Conservation (phyloP, 768 basidiomycete genomes). For the Pleurotus cornucopiae region DNA sequence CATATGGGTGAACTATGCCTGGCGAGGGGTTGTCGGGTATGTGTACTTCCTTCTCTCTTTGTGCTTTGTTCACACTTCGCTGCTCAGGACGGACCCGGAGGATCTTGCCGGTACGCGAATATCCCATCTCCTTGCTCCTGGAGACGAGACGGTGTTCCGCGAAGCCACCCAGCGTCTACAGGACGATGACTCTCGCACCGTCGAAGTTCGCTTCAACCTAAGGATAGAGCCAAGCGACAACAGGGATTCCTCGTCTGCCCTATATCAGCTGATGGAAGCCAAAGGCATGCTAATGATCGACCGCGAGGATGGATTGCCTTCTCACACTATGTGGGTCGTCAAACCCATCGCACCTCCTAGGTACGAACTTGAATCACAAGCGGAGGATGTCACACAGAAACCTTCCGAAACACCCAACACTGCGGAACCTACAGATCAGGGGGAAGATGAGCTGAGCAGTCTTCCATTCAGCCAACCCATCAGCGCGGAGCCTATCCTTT, state of each 20-base stretch:
- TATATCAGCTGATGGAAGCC: conserved; percentile 89
- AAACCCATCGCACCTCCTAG: conserved; percentile 75
- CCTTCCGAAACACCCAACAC: background rate
- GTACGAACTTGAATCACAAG: conserved; percentile 59
- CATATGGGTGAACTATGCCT: conserved; percentile 95
- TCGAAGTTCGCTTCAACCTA: conserved; percentile 88
- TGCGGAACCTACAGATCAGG: conserved; percentile 20
- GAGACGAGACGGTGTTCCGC: conserved; percentile 79
- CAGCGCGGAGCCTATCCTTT: conserved; percentile 80
- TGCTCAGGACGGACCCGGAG: conserved; percentile 73
- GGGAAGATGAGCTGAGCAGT: conserved; percentile 54
- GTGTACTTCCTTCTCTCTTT: conserved; percentile 19
- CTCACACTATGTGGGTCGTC: conserved; percentile 98
- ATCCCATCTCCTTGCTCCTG: conserved; percentile 73
- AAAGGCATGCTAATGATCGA: conserved; percentile 99
- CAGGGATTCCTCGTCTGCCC: conserved; percentile 45
- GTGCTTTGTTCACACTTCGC: conserved; percentile 3
- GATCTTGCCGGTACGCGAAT: conserved; percentile 76
- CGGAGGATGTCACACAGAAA: conserved; percentile 56
- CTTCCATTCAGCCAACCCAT: conserved; percentile 79
- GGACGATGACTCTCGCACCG: conserved; percentile 90
- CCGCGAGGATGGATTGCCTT: conserved; percentile 79
- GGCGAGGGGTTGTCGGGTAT: conserved; percentile 88
- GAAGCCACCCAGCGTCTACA: conserved; percentile 83
- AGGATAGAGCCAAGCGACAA: conserved; percentile 64